Base-by-base conservation (phyloP, 306 rosid genomes). In the Myrica gale region DNA sequence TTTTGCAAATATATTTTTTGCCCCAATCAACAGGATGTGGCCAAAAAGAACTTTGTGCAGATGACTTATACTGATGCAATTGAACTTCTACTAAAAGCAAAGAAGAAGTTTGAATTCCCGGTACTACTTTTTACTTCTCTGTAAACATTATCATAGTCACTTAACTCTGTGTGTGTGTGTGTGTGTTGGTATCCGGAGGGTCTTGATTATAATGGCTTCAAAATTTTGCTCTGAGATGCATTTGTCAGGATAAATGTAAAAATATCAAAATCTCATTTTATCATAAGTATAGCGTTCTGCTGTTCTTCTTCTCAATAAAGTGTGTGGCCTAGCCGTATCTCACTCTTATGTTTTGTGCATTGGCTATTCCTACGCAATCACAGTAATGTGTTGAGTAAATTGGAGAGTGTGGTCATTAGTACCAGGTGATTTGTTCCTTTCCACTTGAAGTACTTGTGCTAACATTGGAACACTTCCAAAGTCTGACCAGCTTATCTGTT, bases 71-170 rank as follows among this genome's bases (percentile, higher is more conserved):
- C 96, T 21, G 95, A 95, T 79, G 98, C 97, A 1, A 65, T 95
- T 62, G 90, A 92, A 80, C 88, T 95, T 73, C 96, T 95, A 79
- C 84, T 86, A 39, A 88, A 66, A 79, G 86, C 97, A 76, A 90
- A 89, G 10, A 90, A 90, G 87, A 95, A 95, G 81, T 95, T 95
- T 84, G 98, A 95, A 88, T 95, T 81, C 85, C 95, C 96, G 86
- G 98, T 95, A 92, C 41, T 54, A 56, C 65, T n/a, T 77, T 43
- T 61, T 58, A 76, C 52, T 17, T 26, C 70, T 42, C 16, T 41
- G 42, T 66, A 66, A 42, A 17, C 39, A 41, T 66, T 41, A 7
- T 19, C 70, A 66, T 7, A 66, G 6, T 42, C 19, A 39, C 37
- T 43, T 32, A 32, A 32, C 37, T 32, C 37, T 32, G 37, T 32